phyloP scores from a whole-genome alignment of 2,329 filamentous ascomycete species.

The Colletotrichum lindemuthianum region DNA sequence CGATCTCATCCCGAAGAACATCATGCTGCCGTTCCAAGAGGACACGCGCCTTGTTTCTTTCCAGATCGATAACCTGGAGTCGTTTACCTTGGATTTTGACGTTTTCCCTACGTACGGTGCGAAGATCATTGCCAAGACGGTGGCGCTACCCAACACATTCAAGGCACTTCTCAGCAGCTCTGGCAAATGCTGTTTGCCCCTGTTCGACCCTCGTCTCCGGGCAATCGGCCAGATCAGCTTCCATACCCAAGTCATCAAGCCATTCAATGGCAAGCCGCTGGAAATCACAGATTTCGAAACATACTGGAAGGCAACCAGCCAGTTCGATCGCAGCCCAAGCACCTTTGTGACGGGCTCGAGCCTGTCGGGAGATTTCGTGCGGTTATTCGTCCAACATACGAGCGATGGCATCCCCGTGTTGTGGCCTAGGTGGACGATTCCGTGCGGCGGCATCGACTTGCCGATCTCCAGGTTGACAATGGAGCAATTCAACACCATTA shows the following conservation, averaged over 20 bases:
- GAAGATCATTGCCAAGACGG: constrained; percentile 95
- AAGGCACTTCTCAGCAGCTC: constrained; percentile 78
- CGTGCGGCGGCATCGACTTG: constrained; percentile 80
- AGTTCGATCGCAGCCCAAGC: constrained; percentile 85
- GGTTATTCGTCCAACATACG: constrained; percentile 91
- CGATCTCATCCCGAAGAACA: constrained; percentile 94
- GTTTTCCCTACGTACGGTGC: constrained; percentile 98
- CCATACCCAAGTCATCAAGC: constrained; percentile 95
- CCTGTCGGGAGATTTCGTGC: constrained; percentile 92
- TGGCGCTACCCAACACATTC: constrained; percentile 90
- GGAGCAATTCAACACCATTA: constrained; percentile 72
- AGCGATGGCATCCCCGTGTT: constrained; percentile 87
- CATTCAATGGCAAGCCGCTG: constrained; percentile 89
- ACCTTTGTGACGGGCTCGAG: constrained; percentile 95
- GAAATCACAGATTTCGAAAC: constrained; percentile 99
- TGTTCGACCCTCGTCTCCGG: constrained; percentile 91
- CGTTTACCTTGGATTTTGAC: constrained; percentile 95
- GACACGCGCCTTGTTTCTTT: constrained; percentile 94
- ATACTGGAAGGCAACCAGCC: constrained; percentile 98
- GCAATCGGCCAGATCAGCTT: constrained; percentile 95
- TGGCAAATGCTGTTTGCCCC: constrained; percentile 83
- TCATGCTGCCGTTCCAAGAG: constrained; percentile 95
- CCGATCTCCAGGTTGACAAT: constrained; percentile 83
- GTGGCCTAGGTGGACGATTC: constrained; percentile 85
- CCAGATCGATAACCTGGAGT: constrained; percentile 92